A percentile compares a stretch with the other conserved stretches of the same genome.
Evolutionary conservation across 192 early-diverging fungal species (phyloP).

Genomic region (Haplosporangium gracile): DNA sequence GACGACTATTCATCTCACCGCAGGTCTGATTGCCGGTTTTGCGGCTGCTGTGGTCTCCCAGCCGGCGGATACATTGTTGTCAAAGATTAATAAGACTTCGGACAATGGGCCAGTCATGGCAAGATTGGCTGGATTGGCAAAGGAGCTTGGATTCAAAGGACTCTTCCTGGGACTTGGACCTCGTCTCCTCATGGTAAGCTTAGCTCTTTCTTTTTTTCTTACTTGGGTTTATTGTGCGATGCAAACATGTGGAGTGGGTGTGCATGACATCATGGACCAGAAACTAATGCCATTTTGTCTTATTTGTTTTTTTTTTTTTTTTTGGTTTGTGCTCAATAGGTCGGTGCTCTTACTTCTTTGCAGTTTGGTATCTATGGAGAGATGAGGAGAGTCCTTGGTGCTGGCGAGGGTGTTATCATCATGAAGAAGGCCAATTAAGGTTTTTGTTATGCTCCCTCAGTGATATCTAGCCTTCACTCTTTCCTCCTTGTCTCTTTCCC

Average conservation of each 20-base stretch:
- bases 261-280: background rate
- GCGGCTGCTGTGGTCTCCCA: constrained; percentile 75
- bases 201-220: background rate
- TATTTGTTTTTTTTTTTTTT: background rate
- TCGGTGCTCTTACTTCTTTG: constrained; percentile 69
- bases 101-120: constrained; percentile 66
- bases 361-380: constrained; percentile 76
- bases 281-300: background rate
- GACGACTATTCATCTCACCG: constrained; percentile 63
- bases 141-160: constrained; percentile 62
- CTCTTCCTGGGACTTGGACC: constrained; percentile 72
- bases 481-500: too few relatives aligned
- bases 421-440: constrained; percentile 32
- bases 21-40: constrained; percentile 74
- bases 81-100: constrained; percentile 76
- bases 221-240: background rate
- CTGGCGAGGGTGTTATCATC: constrained; percentile 64
- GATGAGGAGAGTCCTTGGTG: constrained; percentile 66
- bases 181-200: constrained; percentile 67
- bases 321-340: background rate
- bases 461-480: background rate
- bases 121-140: constrained; percentile 59
- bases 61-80: constrained; percentile 75
- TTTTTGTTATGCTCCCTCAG: too few relatives aligned
- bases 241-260: background rate